Evolutionary conservation across 2,329 filamentous ascomycete genomes (phyloP).

Genomic region (Corinectria fuckeliana): DNA sequence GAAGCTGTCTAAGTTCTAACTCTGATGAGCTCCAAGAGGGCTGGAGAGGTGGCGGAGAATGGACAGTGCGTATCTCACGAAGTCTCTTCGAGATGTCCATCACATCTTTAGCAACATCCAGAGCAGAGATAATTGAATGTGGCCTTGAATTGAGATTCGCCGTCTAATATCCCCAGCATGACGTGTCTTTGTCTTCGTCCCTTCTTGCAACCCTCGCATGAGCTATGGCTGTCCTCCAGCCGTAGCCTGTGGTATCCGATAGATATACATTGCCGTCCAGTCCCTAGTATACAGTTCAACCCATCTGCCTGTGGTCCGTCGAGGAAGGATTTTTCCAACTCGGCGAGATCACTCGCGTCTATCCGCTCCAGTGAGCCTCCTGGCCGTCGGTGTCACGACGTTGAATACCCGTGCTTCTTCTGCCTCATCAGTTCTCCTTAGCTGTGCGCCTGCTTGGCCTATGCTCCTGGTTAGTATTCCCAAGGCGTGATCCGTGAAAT

Average conservation of each 20-base stretch:
- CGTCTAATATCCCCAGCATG: conserved; percentile 29
- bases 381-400: neutral
- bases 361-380: conserved; percentile 1
- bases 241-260: conserved; percentile 33
- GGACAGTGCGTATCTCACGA: too few relatives aligned
- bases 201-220: conserved; percentile 9
- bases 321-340: conserved; percentile 7
- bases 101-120: neutral
- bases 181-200: conserved; percentile 10
- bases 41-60: neutral
- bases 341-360: conserved; percentile 29
- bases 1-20: neutral
- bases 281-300: conserved; percentile 36
- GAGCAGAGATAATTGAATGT: conserved; percentile 11
- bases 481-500: neutral
- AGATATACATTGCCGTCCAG: conserved; percentile 37
- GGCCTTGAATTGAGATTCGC: conserved; percentile 30
- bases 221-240: conserved; percentile 19
- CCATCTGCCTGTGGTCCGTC: conserved; percentile 17
- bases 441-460: conserved; percentile 75
- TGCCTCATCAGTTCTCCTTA: conserved; percentile 73
- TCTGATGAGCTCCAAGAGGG: neutral
- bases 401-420: conserved; percentile 76
- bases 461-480: conserved; percentile 23
- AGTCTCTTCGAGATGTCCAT: too few relatives aligned